Conservation (phyloP, 1,139 yeast genomes). For the Blastobotrys buckinghamii region DNA sequence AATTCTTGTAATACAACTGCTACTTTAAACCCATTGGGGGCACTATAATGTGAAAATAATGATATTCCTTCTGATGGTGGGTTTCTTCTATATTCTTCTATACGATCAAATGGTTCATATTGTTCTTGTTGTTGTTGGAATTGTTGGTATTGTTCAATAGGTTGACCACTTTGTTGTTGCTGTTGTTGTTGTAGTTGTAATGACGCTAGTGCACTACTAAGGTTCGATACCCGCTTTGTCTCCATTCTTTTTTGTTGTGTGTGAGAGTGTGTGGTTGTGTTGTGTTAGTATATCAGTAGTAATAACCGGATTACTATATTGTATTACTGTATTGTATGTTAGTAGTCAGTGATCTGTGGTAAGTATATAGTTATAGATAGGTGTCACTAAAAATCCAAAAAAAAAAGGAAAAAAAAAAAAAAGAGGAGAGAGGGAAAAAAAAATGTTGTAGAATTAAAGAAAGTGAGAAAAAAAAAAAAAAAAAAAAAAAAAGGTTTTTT, state of each 20-base stretch:
- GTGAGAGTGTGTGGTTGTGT: not conserved
- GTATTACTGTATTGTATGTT: no score
- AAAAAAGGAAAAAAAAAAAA: no score
- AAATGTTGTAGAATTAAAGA: not conserved
- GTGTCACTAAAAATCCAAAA: no score
- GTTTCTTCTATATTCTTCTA: slow-evolving; percentile 67
- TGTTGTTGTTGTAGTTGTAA: slow-evolving; percentile 16
- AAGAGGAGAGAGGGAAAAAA: not conserved
- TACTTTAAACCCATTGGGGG: slow-evolving; percentile 95
- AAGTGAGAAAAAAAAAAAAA: not conserved
- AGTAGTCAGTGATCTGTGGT: no score
- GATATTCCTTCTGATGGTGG: slow-evolving; percentile 84
- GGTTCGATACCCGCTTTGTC: slow-evolving; percentile 24
- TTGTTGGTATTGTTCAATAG: slow-evolving; percentile 8
- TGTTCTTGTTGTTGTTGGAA: slow-evolving; percentile 8
- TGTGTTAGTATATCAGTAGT: not conserved
- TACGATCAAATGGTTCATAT: slow-evolving; percentile 37
- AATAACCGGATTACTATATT: no score
- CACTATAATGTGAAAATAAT: slow-evolving; percentile 75
- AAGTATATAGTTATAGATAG: no score
- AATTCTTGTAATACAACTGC: slow-evolving; percentile 86
- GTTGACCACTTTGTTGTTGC: slow-evolving; percentile 5
- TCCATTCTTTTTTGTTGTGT: slow-evolving; percentile 1
- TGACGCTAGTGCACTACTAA: slow-evolving; percentile 31
- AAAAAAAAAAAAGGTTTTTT: not conserved